Conservation (phyloP, 164 flowering plant species). For the Vitis cinerea region DNA sequence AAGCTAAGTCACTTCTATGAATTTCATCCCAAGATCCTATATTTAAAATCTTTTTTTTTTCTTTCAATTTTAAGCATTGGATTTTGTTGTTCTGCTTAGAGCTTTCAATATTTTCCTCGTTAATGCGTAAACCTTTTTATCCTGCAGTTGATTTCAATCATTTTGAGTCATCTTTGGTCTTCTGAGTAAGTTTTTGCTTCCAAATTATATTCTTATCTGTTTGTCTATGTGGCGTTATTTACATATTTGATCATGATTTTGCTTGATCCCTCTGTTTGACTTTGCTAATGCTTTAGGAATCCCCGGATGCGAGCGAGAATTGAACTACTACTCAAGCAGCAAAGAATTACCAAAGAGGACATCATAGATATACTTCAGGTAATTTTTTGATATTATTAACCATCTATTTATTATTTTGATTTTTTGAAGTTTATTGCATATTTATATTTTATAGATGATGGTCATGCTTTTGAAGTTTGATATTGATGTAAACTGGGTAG, state of each 20-base stretch:
- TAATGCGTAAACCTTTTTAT: slow-evolving; percentile 1
- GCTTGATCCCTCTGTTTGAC: neutral
- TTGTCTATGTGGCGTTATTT: too few relatives aligned
- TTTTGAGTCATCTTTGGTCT: slow-evolving; percentile 95
- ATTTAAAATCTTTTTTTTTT: too few relatives aligned
- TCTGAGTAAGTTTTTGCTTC: slow-evolving; percentile 72
- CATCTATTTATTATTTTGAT: neutral
- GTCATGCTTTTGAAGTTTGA: neutral
- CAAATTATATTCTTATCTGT: neutral
- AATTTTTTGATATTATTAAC: neutral
- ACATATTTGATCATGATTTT: neutral
- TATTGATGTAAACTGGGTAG: neutral
- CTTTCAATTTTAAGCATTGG: too few relatives aligned
- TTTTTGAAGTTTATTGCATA: neutral
- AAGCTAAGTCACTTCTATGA: too few relatives aligned
- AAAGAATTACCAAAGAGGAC: slow-evolving; percentile 68
- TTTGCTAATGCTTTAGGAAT: slow-evolving; percentile 39
- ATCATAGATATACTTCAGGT: slow-evolving; percentile 89
- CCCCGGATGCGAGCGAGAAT: slow-evolving; percentile 79
- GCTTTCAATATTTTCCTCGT: neutral
- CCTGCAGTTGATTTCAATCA: slow-evolving; percentile 84
- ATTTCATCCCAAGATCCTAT: too few relatives aligned
- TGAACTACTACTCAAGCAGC: slow-evolving; percentile 82
- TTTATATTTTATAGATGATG: neutral
- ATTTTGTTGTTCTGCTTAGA: too few relatives aligned